Percentiles rank a stretch among this genome's conserved stretches.
These are phyloP conservation scores for Hortaea sp. DNA, from an alignment of 2,329 filamentous ascomycete species.

Conservation along the genomic window DNA sequence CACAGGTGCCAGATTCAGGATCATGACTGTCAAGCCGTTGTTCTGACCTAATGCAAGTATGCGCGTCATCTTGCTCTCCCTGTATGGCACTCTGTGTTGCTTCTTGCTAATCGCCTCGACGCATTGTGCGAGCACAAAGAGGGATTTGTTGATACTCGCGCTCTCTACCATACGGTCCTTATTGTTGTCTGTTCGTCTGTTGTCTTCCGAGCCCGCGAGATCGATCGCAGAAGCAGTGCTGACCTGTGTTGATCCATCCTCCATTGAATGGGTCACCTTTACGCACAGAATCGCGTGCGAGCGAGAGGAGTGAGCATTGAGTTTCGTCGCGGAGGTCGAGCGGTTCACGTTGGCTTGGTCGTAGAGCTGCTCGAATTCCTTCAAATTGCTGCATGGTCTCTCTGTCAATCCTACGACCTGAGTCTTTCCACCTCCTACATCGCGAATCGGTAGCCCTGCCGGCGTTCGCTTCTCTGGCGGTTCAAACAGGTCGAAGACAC, in stretches of 20 bases:
- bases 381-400: constrained; percentile 68
- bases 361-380: constrained; percentile 77
- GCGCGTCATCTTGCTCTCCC: constrained; percentile 94
- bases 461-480: constrained; percentile 76
- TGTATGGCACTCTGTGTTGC: constrained; percentile 70
- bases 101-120: constrained; percentile 85
- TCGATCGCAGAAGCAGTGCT: constrained; percentile 92
- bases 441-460: constrained; percentile 76
- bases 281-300: constrained; percentile 92
- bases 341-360: constrained; percentile 80
- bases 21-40: constrained; percentile 92
- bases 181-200: constrained; percentile 84
- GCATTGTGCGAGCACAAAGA: constrained; percentile 89
- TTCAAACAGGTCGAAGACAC: constrained; percentile 79
- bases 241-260: constrained; percentile 54
- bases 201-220: constrained; percentile 90
- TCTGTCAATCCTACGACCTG: constrained; percentile 83
- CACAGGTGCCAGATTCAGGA: constrained; percentile 85
- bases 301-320: constrained; percentile 94
- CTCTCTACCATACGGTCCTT: constrained; percentile 91
- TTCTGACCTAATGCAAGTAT: constrained; percentile 90
- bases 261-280: constrained; percentile 69
- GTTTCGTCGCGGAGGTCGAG: constrained; percentile 88
- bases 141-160: constrained; percentile 92
- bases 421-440: constrained; percentile 91